Percentiles rank a stretch among this genome's conserved stretches.
These are phyloP conservation scores for Chenopodium formosanum DNA, from an alignment of 148 eudicot species.

Conservation along the genomic window DNA sequence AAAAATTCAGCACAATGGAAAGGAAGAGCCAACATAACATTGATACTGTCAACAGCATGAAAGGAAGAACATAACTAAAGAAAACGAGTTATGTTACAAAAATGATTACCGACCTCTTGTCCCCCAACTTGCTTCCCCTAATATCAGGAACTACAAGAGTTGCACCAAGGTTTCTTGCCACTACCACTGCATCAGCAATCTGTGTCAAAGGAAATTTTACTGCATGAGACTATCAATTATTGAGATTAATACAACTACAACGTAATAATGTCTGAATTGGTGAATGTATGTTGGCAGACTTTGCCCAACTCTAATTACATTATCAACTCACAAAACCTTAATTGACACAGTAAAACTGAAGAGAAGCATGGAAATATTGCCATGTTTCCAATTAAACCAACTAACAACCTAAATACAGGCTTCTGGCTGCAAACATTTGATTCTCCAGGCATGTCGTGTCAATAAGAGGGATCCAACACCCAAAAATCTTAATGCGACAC, in stretches of 20 bases:
- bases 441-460: neutral
- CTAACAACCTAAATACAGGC: neutral
- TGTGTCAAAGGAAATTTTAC: slow-evolving; percentile 21
- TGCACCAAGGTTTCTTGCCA: slow-evolving; percentile 82
- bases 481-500: neutral
- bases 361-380: neutral
- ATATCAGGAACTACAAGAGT: slow-evolving; percentile 95
- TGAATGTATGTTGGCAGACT: neutral
- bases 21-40: neutral
- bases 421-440: neutral
- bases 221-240: slow-evolving; percentile 3
- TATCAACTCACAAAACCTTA: neutral
- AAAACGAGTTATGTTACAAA: neutral
- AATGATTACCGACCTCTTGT: slow-evolving; percentile 55
- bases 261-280: neutral
- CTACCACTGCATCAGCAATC: slow-evolving; percentile 92
- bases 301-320: neutral
- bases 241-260: neutral
- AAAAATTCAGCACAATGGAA: neutral
- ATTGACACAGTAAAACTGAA: neutral
- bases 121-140: slow-evolving; percentile 85
- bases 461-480: neutral
- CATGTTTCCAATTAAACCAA: neutral
- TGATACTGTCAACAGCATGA: neutral
- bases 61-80: neutral